phyloP scores from a whole-genome alignment of 257 asterid genomes.

The Paulownia fortunei region DNA sequence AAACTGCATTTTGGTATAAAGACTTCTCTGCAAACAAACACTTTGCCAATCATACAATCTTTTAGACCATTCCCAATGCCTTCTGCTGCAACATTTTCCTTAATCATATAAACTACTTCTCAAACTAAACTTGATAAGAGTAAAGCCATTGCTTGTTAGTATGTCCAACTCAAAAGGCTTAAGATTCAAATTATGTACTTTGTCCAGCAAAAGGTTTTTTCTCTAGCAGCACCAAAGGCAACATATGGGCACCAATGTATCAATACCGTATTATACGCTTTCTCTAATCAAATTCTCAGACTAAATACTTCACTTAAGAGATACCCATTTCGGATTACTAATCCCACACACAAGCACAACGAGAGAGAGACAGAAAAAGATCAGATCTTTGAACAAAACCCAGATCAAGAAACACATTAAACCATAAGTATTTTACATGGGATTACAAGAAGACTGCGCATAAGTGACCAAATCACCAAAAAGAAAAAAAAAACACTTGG shows the following conservation, averaged over 20 bases:
- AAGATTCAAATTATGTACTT: neutral
- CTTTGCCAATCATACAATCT: constrained; percentile 2
- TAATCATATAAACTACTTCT: constrained; percentile 7
- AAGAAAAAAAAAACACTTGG: neutral
- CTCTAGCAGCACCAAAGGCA: neutral
- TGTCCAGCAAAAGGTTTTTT: neutral
- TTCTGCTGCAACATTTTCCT: constrained; percentile 10
- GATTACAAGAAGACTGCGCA: neutral
- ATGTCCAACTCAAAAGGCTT: neutral
- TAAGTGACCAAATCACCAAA: neutral
- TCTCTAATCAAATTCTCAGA: constrained; percentile 3
- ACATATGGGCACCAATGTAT: neutral
- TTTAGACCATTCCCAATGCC: constrained; percentile 7
- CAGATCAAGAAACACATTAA: constrained; percentile 30
- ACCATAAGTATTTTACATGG: neutral
- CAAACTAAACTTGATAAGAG: neutral
- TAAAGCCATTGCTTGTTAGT: neutral
- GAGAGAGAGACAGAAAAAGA: constrained; percentile 11
- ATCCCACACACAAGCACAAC: neutral
- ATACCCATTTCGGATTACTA: neutral
- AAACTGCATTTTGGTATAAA: neutral
- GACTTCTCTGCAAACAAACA: constrained; percentile 16
- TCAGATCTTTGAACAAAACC: constrained; percentile 31
- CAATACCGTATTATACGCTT: neutral
- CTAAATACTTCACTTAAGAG: constrained; percentile 7